A percentile compares a stretch with the other conserved stretches of the same genome.
These are phyloP conservation scores for Venturia pyrina DNA, from an alignment of 2,329 filamentous ascomycete species.

Conservation along the genomic window DNA sequence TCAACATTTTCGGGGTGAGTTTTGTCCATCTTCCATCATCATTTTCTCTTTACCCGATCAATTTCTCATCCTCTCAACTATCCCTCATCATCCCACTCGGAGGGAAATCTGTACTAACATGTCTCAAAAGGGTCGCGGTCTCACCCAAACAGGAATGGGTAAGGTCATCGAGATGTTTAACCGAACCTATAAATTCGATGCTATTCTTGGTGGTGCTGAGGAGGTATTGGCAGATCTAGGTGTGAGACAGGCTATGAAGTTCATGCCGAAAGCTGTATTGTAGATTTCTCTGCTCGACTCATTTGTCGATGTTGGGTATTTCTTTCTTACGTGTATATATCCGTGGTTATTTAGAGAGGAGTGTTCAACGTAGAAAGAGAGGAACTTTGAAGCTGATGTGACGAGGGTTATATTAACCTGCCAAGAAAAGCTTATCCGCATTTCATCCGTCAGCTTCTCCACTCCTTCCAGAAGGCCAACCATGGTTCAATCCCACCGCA, in stretches of 20 bases:
- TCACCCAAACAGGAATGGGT: conserved; percentile 79
- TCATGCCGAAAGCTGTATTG: conserved; percentile 76
- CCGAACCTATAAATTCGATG: conserved; percentile 65
- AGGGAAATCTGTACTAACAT: not conserved
- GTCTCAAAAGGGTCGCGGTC: conserved; percentile 40
- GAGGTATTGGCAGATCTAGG: conserved; percentile 74
- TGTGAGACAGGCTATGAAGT: conserved; percentile 72
- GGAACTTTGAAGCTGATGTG: too few species aligned
- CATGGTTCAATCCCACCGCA: not conserved
- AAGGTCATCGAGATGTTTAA: conserved; percentile 75
- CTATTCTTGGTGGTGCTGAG: conserved; percentile 64
- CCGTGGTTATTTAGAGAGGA: too few species aligned
- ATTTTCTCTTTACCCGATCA: too few species aligned
- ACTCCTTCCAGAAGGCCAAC: not conserved
- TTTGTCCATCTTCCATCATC: conserved; percentile 27
- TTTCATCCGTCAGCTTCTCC: not conserved
- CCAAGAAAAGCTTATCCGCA: not conserved
- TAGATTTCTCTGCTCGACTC: conserved; percentile 30
- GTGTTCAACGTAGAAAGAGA: too few species aligned
- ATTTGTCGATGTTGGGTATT: too few species aligned
- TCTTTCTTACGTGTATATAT: too few species aligned
- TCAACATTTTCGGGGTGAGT: conserved; percentile 72
- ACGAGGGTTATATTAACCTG: too few species aligned
- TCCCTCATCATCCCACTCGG: too few species aligned
- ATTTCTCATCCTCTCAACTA: too few species aligned